These are phyloP conservation scores for Colletotrichum tropicale DNA, from an alignment of 2,329 filamentous ascomycete species.

Conservation along the genomic window DNA sequence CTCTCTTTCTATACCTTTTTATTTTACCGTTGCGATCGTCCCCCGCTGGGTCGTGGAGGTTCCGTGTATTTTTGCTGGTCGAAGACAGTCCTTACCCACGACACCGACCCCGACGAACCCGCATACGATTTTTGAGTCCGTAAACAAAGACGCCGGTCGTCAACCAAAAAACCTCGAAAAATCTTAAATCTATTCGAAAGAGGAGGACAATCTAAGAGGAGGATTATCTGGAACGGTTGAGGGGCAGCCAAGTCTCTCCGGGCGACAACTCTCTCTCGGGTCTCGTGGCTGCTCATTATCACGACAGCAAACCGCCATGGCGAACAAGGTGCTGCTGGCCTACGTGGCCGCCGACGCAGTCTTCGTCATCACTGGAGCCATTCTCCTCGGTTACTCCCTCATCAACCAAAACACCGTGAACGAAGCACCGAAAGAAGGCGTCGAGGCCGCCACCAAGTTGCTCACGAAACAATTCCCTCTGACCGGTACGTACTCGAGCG, in stretches of 20 bases:
- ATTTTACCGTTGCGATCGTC: slow-evolving; percentile 1
- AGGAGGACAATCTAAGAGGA: background rate
- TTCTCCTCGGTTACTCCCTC: slow-evolving; percentile 61
- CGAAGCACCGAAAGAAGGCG: slow-evolving; percentile 47
- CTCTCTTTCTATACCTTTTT: slow-evolving; percentile 4
- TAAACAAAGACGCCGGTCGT: slow-evolving; percentile 41
- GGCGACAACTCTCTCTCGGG: slow-evolving; percentile 16
- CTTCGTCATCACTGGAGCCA: slow-evolving; percentile 57
- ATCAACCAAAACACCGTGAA: slow-evolving; percentile 52
- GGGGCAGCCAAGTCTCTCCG: slow-evolving; percentile 24
- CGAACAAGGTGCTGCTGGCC: slow-evolving; percentile 58
- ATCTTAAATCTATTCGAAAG: background rate
- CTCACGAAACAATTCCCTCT: slow-evolving; percentile 60
- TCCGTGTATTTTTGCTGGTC: slow-evolving; percentile 17
- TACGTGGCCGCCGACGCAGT: slow-evolving; percentile 53
- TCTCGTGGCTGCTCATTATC: slow-evolving; percentile 25
- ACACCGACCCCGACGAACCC: background rate
- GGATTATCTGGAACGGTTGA: background rate
- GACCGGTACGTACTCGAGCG: slow-evolving; percentile 36
- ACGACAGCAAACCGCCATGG: slow-evolving; percentile 42
- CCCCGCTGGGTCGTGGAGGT: slow-evolving; percentile 19
- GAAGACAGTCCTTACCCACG: slow-evolving; percentile 21
- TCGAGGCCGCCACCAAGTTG: slow-evolving; percentile 54
- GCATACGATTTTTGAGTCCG: background rate
- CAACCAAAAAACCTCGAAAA: slow-evolving; percentile 16